These are phyloP conservation scores for Hypoxylon sp. DNA, from an alignment of 2,329 filamentous ascomycete species.

Conservation along the genomic window DNA sequence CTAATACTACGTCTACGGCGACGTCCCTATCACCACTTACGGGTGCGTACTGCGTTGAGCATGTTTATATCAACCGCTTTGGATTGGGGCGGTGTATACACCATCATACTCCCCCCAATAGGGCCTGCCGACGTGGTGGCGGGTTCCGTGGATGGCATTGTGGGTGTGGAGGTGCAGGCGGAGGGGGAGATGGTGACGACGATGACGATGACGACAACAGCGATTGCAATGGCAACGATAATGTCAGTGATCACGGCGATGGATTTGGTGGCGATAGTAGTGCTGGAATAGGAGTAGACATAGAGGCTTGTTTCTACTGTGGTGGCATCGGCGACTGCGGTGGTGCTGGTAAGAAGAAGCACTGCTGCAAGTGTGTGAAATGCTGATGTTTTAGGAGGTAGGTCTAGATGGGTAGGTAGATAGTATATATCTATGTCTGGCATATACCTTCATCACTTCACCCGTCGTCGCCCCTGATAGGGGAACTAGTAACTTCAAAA, in stretches of 20 bases:
- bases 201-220: not conserved
- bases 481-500: too few species aligned
- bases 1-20: not conserved
- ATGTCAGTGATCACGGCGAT: not conserved
- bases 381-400: slow-evolving; percentile 4
- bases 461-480: too few species aligned
- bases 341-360: slow-evolving; percentile 9
- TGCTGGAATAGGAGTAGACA: slow-evolving; percentile 14
- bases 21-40: not conserved
- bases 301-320: slow-evolving; percentile 17
- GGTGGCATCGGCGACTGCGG: slow-evolving; percentile 17
- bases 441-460: not conserved
- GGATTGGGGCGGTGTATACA: not conserved
- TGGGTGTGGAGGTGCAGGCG: not conserved
- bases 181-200: not conserved
- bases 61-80: slow-evolving; percentile 7
- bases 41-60: slow-evolving; percentile 23
- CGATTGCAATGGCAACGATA: not conserved
- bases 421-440: not conserved
- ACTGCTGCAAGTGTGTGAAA: slow-evolving; percentile 1
- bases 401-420: not conserved
- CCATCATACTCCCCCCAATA: not conserved
- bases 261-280: slow-evolving; percentile 11
- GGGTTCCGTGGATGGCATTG: slow-evolving; percentile 1
- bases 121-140: not conserved